Base-by-base conservation (phyloP, 148 eudicot species). In the Rhododendron ovatum region DNA sequence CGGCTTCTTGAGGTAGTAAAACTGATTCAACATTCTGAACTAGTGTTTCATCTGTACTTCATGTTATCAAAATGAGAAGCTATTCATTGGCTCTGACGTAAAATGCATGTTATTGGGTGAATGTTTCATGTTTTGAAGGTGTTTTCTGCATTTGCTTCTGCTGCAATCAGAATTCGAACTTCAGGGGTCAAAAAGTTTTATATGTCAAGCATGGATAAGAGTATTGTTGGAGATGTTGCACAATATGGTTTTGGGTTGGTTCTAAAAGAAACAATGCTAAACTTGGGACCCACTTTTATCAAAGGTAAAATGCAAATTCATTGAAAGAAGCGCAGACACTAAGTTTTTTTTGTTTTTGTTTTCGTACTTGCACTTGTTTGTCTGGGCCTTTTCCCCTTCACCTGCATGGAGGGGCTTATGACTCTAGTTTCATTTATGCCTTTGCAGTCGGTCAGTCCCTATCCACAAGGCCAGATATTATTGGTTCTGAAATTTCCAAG, bases 361-460 rank as follows among this genome's bases (percentile, higher is more conserved):
- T 71, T 45, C 5, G 73, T 83, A 83, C 78, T 65, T 76, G 47
- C 39, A 1, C 69, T 37, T 50, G 65, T 26, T 50, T 77, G 73
- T 76, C 84, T 80, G 26, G 84, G 50, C 67, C 83, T 67, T 86
- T 71, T 12, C 18, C 48, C 83, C 33, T 55, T 77, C 37, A 39
- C 76, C 41, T 50, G 61, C 39, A 59, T 22, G 17, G 71, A 59
- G 77, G 50, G 43, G 45, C 48, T 71, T 61, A 50, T 39, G 53
- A 71, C 53, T 86, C 77, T 61, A 73, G 85, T 85, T 80, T 87
- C 80, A 51, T 63, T 84, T 73, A 43, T 90, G 82, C 80, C 50
- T 86, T 63, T 81, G 93, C 98, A 97, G 99, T 95, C 78, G 98
- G 99, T 71, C 99, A 98, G 87, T 98, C 99, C 85, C 98, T 98